A percentile compares a stretch with the other conserved stretches of the same genome.
Conservation (phyloP, 768 basidiomycete species). For the Mrakia blollopis region DNA sequence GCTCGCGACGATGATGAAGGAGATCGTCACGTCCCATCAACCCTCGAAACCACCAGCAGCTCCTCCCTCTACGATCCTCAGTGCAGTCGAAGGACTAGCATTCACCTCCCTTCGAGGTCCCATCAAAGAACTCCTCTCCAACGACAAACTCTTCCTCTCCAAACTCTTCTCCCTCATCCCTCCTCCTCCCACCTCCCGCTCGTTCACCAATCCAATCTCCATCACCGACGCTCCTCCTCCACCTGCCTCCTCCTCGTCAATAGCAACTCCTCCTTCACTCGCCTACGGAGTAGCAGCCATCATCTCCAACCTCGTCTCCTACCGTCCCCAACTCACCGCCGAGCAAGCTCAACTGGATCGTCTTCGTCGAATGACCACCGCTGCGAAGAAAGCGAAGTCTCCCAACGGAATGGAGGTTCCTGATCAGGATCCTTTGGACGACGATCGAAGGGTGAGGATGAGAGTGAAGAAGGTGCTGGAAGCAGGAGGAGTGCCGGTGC, state of each 20-base stretch:
- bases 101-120: slow-evolving; percentile 64
- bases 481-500: slow-evolving; percentile 61
- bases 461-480: slow-evolving; percentile 58
- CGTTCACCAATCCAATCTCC: slow-evolving; percentile 50
- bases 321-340: slow-evolving; percentile 64
- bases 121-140: slow-evolving; percentile 61
- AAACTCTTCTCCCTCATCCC: slow-evolving; percentile 32
- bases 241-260: slow-evolving; percentile 29
- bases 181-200: slow-evolving; percentile 47
- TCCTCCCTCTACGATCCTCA: slow-evolving; percentile 51
- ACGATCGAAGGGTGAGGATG: slow-evolving; percentile 59
- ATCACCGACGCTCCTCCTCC: slow-evolving; percentile 46
- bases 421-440: slow-evolving; percentile 53
- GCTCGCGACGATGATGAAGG: slow-evolving; percentile 57
- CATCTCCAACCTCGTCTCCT: slow-evolving; percentile 66
- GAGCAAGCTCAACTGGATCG: slow-evolving; percentile 80
- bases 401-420: slow-evolving; percentile 24
- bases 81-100: slow-evolving; percentile 79
- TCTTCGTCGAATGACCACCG: slow-evolving; percentile 66
- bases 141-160: slow-evolving; percentile 53
- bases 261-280: slow-evolving; percentile 47
- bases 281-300: slow-evolving; percentile 74
- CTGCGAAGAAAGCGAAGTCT: slow-evolving; percentile 36
- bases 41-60: slow-evolving; percentile 33
- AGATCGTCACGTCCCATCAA: slow-evolving; percentile 44